Conservation (phyloP, 176 grass and related monocot species). For the Carex parvula region DNA sequence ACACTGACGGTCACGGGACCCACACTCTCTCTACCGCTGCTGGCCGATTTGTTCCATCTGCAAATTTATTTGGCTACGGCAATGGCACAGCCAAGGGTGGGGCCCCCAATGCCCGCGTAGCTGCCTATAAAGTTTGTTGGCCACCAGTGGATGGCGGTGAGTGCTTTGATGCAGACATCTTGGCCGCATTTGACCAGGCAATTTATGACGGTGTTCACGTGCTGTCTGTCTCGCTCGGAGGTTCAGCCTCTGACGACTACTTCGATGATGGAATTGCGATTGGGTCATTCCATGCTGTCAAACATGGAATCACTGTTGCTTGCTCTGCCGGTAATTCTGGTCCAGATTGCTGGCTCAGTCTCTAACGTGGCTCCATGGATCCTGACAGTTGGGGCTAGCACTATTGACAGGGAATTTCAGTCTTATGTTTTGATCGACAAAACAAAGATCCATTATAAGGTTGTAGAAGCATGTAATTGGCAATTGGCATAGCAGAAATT, state of each 20-base stretch:
- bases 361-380: constrained; percentile 92
- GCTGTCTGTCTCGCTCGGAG: constrained; percentile 79
- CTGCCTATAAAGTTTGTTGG: constrained; percentile 97
- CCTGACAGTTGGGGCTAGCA: constrained; percentile 74
- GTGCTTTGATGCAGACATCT: constrained; percentile 87
- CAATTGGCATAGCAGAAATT: background rate
- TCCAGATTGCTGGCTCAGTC: constrained; percentile 35
- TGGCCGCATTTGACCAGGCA: constrained; percentile 75
- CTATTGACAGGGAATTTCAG: constrained; percentile 76
- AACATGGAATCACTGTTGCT: constrained; percentile 57
- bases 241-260: constrained; percentile 46
- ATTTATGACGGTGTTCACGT: constrained; percentile 84
- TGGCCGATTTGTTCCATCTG: constrained; percentile 45
- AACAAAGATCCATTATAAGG: constrained; percentile 50
- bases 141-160: constrained; percentile 73
- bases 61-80: constrained; percentile 67
- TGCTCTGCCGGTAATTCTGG: constrained; percentile 82
- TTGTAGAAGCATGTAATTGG: constrained; percentile 15
- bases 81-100: constrained; percentile 89
- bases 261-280: constrained; percentile 68
- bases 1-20: constrained; percentile 83
- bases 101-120: constrained; percentile 46
- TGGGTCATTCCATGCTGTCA: constrained; percentile 78
- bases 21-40: constrained; percentile 93
- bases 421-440: constrained; percentile 42